Evolutionary conservation across 768 basidiomycete species (phyloP).

Genomic region (Lyophyllum decastes): DNA sequence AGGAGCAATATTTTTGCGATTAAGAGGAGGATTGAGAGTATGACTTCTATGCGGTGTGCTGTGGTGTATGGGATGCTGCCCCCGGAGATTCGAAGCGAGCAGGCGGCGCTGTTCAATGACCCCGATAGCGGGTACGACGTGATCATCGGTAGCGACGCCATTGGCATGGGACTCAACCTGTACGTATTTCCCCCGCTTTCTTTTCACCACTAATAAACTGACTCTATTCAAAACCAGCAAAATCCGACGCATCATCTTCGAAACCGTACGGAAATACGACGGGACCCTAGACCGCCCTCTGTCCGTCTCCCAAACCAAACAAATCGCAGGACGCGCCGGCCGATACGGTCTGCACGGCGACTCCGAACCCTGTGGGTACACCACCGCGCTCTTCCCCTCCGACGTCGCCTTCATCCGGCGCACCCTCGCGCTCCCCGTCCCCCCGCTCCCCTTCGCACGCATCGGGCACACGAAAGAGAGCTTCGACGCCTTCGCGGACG

Average conservation of each 20-base stretch:
- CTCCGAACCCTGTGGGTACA: constrained; percentile 57
- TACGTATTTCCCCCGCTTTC: constrained; percentile 39
- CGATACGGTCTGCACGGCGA: constrained; percentile 71
- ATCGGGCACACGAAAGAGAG: constrained; percentile 29
- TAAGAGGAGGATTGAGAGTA: constrained; percentile 70
- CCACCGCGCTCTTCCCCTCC: constrained; percentile 64
- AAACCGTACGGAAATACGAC: constrained; percentile 63
- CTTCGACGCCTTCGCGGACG: constrained; percentile 24
- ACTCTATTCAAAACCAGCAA: constrained; percentile 51
- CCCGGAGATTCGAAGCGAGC: constrained; percentile 88
- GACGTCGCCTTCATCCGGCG: constrained; percentile 64
- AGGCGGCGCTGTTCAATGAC: constrained; percentile 91
- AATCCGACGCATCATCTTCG: constrained; percentile 58
- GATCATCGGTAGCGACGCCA: constrained; percentile 90
- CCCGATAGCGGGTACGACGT: constrained; percentile 83
- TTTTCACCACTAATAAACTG: not conserved
- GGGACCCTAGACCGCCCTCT: constrained; percentile 48
- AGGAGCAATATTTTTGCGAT: constrained; percentile 73
- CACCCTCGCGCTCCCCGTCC: constrained; percentile 54
- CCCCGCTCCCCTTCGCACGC: constrained; percentile 53
- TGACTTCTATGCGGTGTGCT: constrained; percentile 79
- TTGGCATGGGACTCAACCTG: constrained; percentile 98
- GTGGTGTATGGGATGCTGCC: constrained; percentile 93
- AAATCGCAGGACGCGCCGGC: constrained; percentile 93
- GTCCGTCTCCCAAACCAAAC: constrained; percentile 80